These are phyloP conservation scores for Entomortierella beljakovae DNA, from an alignment of 192 early-diverging fungal genomes.

Conservation along the genomic window DNA sequence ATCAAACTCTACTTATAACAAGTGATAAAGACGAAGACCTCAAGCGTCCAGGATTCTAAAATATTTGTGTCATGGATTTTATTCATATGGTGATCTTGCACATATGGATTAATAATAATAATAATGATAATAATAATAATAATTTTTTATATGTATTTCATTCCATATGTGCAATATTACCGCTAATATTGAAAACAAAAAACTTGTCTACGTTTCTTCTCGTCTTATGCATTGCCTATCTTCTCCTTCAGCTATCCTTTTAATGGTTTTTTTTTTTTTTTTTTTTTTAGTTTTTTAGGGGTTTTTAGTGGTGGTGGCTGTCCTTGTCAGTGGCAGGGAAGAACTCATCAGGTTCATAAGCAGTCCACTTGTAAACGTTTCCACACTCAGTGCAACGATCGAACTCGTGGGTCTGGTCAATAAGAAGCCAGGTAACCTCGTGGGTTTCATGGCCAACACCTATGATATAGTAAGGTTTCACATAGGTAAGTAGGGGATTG, in stretches of 20 bases:
- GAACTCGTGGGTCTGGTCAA: constrained; percentile 80
- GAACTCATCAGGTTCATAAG: constrained; percentile 53
- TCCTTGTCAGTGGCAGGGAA: constrained; percentile 50
- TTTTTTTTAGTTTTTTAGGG: too few relatives aligned
- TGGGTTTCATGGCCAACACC: constrained; percentile 96
- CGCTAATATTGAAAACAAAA: constrained; percentile 32
- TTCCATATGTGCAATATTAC: background rate
- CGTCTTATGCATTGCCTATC: background rate
- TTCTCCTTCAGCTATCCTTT: background rate
- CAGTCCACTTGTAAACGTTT: constrained; percentile 71
- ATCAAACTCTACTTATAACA: too few relatives aligned
- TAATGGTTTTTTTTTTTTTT: constrained; percentile 4
- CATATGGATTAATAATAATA: too few relatives aligned
- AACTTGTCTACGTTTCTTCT: constrained; percentile 35
- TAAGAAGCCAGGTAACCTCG: constrained; percentile 89
- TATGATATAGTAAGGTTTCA: constrained; percentile 43
- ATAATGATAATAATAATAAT: too few relatives aligned
- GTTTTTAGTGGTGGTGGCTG: constrained; percentile 56
- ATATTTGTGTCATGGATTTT: too few relatives aligned
- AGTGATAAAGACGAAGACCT: too few relatives aligned
- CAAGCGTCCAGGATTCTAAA: too few relatives aligned
- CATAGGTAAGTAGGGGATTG: too few relatives aligned
- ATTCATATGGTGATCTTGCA: too few relatives aligned
- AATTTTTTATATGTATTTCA: too few relatives aligned
- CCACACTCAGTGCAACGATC: constrained; percentile 98